These are phyloP conservation scores for Eleusine coracana DNA, from an alignment of 176 grass and related monocot species.

Conservation along the genomic window DNA sequence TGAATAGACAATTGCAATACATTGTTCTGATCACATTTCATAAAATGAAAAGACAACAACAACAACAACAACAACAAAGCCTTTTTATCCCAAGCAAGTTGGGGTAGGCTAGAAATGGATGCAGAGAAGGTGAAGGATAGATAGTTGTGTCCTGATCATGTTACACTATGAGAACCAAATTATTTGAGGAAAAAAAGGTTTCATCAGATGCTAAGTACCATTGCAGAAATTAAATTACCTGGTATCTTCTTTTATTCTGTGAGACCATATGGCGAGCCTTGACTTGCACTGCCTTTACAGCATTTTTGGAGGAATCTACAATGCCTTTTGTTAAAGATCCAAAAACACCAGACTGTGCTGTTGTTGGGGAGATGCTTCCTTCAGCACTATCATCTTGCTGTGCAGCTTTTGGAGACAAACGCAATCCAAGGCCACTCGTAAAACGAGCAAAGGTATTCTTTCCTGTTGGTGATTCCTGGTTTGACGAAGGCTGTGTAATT, in stretches of 20 bases:
- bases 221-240: conserved; percentile 51
- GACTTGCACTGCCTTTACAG: conserved; percentile 97
- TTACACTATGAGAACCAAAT: conserved; percentile 27
- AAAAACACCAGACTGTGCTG: conserved; percentile 70
- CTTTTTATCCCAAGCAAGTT: too few species aligned
- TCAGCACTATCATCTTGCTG: conserved; percentile 62
- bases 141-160: conserved; percentile 10
- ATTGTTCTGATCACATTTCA: conserved; percentile 20
- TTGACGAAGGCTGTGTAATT: conserved; percentile 65
- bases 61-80: too few species aligned
- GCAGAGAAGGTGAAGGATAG: neutral
- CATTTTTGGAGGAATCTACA: conserved; percentile 91
- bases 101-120: too few species aligned
- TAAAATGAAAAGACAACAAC: neutral
- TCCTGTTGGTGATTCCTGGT: conserved; percentile 70
- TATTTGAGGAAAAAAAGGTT: conserved; percentile 2
- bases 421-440: conserved; percentile 77
- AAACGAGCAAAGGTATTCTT: conserved; percentile 84
- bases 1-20: neutral
- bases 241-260: conserved; percentile 97
- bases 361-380: conserved; percentile 54
- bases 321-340: conserved; percentile 91
- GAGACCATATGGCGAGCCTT: conserved; percentile 97
- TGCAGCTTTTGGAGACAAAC: conserved; percentile 67
- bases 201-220: neutral